Evolutionary conservation across 345 rosid genomes (phyloP), one percentile per base, ranked within the genome.

Genomic region (Lepidium didymum): DNA sequence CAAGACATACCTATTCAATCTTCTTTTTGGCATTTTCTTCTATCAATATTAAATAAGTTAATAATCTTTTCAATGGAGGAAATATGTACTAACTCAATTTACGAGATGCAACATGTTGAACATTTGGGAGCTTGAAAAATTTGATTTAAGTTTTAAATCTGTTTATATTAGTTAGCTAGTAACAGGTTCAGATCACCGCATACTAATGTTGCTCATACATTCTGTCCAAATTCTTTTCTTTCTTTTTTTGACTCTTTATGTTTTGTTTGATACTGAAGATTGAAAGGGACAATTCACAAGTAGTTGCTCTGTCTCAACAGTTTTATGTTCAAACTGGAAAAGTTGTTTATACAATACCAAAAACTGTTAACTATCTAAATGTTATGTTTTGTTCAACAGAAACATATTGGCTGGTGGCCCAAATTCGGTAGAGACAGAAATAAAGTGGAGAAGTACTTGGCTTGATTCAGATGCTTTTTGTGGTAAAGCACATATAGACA

Each of bases 271-370:
- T 54, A 64, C 56, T 72, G 64, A 37, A 72, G 33, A 72, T 49
- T 1, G 76, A 64, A 72, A 72, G 44, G 46, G 71, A 72, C 76
- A 64, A 57, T 29, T 29, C 60, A 64, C 71, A 62, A 58, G 64
- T 37, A 72, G 76, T 58, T 64, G 66, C 45, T 33, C 71, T 56
- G 66, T 33, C 70, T 72, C 71, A 72, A 50, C 76, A 72, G 59
- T 38, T 73, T 33, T 66, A 72, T 72, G 71, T 66, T 56, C 54
- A 19, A 56, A 72, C 49, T 62, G 58, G 55, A 55, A 71, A 72
- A 62, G 75, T 37, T 54, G 69, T 54, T 36, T 53, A 52, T 23
- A 54, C 61, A 14, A 34, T 46, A 70, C 47, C 55, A 52, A 54
- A 61, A 61, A 61, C 75, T 71, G 57, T 42, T 29, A 45, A 42